phyloP scores from a whole-genome alignment of 345 rosid genomes.

The Physaria fendleri region DNA sequence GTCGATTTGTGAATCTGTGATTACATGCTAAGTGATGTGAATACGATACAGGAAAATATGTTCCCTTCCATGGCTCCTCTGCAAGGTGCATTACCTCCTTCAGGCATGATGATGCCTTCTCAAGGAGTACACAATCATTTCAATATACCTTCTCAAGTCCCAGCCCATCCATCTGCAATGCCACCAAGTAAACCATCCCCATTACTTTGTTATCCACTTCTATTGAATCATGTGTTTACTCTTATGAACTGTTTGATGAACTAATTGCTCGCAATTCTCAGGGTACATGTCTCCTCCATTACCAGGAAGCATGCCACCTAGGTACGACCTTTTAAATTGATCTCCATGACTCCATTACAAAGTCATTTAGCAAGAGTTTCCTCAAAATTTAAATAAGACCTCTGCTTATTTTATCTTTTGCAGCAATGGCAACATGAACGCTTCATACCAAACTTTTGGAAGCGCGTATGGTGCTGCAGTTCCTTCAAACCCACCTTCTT shows the following conservation, averaged over 20 bases:
- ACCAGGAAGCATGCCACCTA: constrained; percentile 41
- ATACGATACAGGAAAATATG: constrained; percentile 33
- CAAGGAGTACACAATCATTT: constrained; percentile 44
- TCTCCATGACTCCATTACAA: neutral
- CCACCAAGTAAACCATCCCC: constrained; percentile 49
- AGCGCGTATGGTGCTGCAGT: constrained; percentile 30
- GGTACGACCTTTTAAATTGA: constrained; percentile 35
- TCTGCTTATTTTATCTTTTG: neutral
- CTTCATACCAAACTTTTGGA: constrained; percentile 39
- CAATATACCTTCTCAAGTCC: constrained; percentile 38
- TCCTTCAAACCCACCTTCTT: constrained; percentile 15
- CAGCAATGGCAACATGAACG: constrained; percentile 35
- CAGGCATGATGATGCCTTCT: constrained; percentile 49
- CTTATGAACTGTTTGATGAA: constrained; percentile 1
- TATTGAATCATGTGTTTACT: neutral
- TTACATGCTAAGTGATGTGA: constrained; percentile 22
- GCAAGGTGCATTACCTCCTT: constrained; percentile 55
- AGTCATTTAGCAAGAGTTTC: neutral
- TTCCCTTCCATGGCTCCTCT: constrained; percentile 73
- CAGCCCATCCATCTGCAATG: constrained; percentile 36
- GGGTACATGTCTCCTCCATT: constrained; percentile 58
- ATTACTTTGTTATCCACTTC: neutral
- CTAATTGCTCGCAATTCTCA: constrained; percentile 25
- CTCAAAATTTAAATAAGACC: neutral
- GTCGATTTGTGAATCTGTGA: neutral